Conservation (phyloP, 1,139 yeast species). For the Lodderomyces elongisporus region DNA sequence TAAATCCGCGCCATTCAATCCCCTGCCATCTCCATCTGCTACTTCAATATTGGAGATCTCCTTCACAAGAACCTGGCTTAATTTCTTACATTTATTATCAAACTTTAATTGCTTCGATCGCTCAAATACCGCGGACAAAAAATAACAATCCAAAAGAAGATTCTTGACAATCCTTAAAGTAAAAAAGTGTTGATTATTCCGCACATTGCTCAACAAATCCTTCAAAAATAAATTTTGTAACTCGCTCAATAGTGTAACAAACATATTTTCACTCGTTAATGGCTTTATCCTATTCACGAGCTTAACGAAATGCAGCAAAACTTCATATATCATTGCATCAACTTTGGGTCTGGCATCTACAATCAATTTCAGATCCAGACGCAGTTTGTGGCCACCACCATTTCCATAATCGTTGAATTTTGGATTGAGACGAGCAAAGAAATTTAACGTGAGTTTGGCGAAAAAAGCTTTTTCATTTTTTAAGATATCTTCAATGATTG, state of each 20-base stretch:
- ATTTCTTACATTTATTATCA: constrained; percentile 33
- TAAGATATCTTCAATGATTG: constrained; percentile 40
- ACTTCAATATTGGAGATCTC: constrained; percentile 27
- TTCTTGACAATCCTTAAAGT: constrained; percentile 16
- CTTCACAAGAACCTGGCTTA: constrained; percentile 31
- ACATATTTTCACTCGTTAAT: constrained; percentile 35
- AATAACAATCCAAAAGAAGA: constrained; percentile 35
- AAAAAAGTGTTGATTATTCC: constrained; percentile 16
- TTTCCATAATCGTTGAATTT: not conserved
- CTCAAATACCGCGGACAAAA: constrained; percentile 40
- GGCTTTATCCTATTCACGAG: constrained; percentile 40
- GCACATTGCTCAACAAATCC: constrained; percentile 28
- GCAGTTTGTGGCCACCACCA: no score
- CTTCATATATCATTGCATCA: constrained; percentile 39
- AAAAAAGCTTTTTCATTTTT: constrained; percentile 26
- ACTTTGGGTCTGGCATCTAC: constrained; percentile 15
- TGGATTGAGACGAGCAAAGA: not conserved
- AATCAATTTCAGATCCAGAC: no score
- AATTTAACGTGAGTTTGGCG: not conserved
- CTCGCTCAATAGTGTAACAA: constrained; percentile 35
- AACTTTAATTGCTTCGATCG: constrained; percentile 30
- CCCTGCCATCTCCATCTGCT: constrained; percentile 27
- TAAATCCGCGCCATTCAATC: no score
- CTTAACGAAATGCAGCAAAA: constrained; percentile 40
- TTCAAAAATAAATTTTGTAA: constrained; percentile 35